Evolutionary conservation across 31 red algal genomes (phyloP).

Genomic region (Asparagopsis taxiformis): DNA sequence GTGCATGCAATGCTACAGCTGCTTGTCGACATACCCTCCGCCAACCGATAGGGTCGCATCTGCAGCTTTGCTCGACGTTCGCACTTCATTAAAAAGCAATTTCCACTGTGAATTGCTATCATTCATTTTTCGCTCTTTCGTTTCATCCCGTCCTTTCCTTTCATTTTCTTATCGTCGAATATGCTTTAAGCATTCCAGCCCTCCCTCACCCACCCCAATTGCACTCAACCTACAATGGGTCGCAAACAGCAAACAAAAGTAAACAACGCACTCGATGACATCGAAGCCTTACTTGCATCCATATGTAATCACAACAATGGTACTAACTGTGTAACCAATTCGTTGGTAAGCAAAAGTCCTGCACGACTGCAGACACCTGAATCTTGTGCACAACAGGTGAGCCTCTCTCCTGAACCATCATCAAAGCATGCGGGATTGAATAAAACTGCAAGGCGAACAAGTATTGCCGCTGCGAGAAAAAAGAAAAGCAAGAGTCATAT

Average conservation of each 20-base stretch:
- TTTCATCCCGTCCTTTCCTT: not conserved
- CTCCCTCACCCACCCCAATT: not conserved
- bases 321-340: not conserved
- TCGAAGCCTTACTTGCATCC: constrained; percentile 2
- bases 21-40: not conserved
- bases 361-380: not conserved
- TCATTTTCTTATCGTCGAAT: not conserved
- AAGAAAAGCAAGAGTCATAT: not conserved
- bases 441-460: not conserved
- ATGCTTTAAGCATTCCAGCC: not conserved
- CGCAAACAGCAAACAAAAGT: not conserved
- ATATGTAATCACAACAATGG: constrained; percentile 3
- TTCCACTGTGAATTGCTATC: not conserved
- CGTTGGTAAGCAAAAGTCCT: not conserved
- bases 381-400: not conserved
- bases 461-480: not conserved
- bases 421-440: not conserved
- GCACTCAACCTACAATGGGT: not conserved
- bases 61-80: not conserved
- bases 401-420: not conserved
- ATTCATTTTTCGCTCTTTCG: not conserved
- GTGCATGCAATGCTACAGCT: not conserved
- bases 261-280: constrained; percentile 11
- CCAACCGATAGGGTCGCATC: not conserved
- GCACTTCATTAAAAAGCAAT: not conserved